Base-by-base conservation (phyloP, 139 green algal genomes). In the Mesotaenium endlicherianum region DNA sequence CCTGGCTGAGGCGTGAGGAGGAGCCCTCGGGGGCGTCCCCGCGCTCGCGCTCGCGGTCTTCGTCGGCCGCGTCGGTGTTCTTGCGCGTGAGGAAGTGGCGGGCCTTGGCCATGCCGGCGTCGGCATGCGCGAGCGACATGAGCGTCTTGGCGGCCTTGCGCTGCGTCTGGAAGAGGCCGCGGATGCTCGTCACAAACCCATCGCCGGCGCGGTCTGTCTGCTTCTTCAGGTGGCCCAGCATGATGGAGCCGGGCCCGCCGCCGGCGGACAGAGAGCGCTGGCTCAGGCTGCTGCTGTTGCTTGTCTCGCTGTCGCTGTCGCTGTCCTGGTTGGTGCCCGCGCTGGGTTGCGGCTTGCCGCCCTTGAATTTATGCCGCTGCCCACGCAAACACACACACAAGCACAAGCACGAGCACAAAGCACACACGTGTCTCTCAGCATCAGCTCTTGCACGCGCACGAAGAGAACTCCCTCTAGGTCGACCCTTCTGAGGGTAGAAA, bases 341-440 rank as follows among this genome's bases (percentile, higher is more conserved):
- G 3, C n/a, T n/a, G 3, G 16, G 14, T 47, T n/a, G 26, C 44
- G 36, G 74, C 8, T n/a, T 4, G 8, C 44, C 17, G 43, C 71
- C 41, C 41, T 70, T 81, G 43, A 81, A 81, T 55, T 81, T 81
- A 38, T 60, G 39, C 31, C 74, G 31, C 74, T 81, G 70, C 6
- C 41, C 20, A 64, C 53, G 64, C 64, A 59, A 59, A 16, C 14
- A 59, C 49, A 59, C 49, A 30, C n/a, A n/a, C n/a, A n/a, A n/a
- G n/a, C n/a, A n/a, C n/a, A n/a, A n/a, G n/a, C n/a, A n/a, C n/a
- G n/a, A n/a, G n/a, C n/a, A n/a, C 14, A 11, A 75, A 75, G 14
- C 40, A 47, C 40, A 75, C 14, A 17, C 11, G 14, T 75, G 40
- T 75, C 14, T 75, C 34, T 14, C 11, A 75, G 34, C 40, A 75